These are phyloP conservation scores for Typha latifolia DNA, from an alignment of 176 grass and related monocot genomes.

Conservation along the genomic window DNA sequence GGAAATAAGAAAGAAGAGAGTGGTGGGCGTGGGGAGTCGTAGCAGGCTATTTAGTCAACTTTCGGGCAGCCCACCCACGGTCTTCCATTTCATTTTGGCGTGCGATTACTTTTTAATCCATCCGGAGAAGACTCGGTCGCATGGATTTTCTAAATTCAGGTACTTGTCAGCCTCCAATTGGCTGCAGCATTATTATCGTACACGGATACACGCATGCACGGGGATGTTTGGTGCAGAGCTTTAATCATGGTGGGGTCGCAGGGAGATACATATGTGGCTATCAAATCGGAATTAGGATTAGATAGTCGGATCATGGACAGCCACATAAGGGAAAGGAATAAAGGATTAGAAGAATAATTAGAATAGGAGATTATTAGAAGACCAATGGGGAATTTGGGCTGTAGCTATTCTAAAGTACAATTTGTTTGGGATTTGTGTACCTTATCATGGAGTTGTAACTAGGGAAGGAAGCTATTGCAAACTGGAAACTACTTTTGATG, in stretches of 20 bases:
- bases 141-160: too few species aligned
- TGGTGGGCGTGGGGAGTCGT: not conserved
- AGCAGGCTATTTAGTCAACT: not conserved
- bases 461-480: not conserved
- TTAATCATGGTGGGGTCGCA: not conserved
- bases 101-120: not conserved
- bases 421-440: too few species aligned
- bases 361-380: too few species aligned
- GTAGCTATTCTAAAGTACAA: too few species aligned
- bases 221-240: not conserved
- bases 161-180: too few species aligned
- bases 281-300: not conserved
- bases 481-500: not conserved
- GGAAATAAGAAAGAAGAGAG: not conserved
- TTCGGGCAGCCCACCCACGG: not conserved
- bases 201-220: not conserved
- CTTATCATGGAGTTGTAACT: not conserved
- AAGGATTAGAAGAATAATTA: too few species aligned
- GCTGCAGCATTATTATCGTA: too few species aligned
- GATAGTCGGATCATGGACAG: not conserved
- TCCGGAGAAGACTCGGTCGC: too few species aligned
- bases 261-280: not conserved
- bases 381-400: too few species aligned
- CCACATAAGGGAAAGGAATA: not conserved
- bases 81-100: not conserved